Evolutionary conservation across 192 early-diverging fungal genomes (phyloP).

Genomic region (Neocallimastix lanati): DNA sequence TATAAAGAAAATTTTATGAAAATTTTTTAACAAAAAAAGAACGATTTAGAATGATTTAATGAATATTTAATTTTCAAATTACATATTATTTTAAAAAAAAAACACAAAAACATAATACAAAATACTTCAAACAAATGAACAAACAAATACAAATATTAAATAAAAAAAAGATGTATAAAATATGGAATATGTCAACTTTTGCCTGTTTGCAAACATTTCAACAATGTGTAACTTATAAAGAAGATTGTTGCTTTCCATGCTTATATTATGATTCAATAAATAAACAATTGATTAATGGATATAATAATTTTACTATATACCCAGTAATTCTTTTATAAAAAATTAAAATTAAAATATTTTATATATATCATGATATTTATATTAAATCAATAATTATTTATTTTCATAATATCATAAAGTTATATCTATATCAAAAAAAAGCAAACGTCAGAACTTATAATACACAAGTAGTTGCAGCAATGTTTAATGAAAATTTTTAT

Average conservation of each 20-base stretch:
- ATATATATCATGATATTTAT: no score
- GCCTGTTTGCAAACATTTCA: conserved; percentile 37
- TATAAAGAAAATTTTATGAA: no score
- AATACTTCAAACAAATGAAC: no score
- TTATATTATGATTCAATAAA: conserved; percentile 30
- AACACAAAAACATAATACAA: no score
- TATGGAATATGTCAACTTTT: conserved; percentile 38
- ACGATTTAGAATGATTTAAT: no score
- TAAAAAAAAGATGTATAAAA: conserved; percentile 24
- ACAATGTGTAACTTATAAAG: conserved; percentile 33
- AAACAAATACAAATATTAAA: no score
- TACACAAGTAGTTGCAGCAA: conserved; percentile 22
- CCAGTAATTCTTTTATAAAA: no score
- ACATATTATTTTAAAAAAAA: no score
- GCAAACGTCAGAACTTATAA: conserved; percentile 23
- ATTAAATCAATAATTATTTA: no score
- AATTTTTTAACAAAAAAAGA: no score
- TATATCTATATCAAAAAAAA: conserved; percentile 21
- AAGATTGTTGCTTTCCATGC: conserved; percentile 30
- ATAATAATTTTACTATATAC: conserved; percentile 2
- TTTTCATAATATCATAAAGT: conserved; percentile 1
- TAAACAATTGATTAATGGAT: conserved; percentile 30
- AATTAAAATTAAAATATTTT: no score
- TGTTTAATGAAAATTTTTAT: conserved; percentile 43
- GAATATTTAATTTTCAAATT: no score